Percentiles rank a stretch among this genome's conserved stretches.
phyloP scores from a whole-genome alignment of 768 basidiomycete species.

The Strobilomyces dryophilus region DNA sequence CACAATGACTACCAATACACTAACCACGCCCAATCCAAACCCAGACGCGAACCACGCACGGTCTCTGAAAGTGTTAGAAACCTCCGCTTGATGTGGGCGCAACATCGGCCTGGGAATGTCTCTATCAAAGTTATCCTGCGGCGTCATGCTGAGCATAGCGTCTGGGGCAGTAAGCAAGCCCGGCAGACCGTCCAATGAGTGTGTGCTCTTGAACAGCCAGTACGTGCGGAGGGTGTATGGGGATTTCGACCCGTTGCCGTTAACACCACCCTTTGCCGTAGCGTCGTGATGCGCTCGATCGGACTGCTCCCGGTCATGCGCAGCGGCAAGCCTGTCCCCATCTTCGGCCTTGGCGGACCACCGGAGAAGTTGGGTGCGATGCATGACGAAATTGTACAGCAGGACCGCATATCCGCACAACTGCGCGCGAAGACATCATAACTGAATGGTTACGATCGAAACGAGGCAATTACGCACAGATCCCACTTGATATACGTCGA shows the following conservation, averaged over 20 bases:
- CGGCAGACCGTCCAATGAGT: slow-evolving; percentile 59
- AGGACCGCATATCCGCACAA: slow-evolving; percentile 68
- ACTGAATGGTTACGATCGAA: background rate
- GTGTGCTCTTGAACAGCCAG: slow-evolving; percentile 48
- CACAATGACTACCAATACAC: slow-evolving; percentile 4
- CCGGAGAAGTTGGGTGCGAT: slow-evolving; percentile 50
- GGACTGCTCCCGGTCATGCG: background rate
- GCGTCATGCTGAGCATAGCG: slow-evolving; percentile 5
- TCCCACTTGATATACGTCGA: slow-evolving; percentile 58
- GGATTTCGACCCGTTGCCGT: background rate
- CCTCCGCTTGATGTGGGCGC: background rate
- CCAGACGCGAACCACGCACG: slow-evolving; percentile 16
- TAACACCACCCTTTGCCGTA: background rate
- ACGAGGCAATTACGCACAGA: slow-evolving; percentile 29
- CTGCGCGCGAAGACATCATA: slow-evolving; percentile 29
- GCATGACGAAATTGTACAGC: slow-evolving; percentile 52
- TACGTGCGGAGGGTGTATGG: slow-evolving; percentile 45
- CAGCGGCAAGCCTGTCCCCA: slow-evolving; percentile 30
- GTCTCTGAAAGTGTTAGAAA: background rate
- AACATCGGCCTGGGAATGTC: slow-evolving; percentile 13
- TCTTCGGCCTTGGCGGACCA: slow-evolving; percentile 40
- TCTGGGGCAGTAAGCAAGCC: slow-evolving; percentile 36
- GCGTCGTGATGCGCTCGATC: background rate
- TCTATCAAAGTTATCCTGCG: slow-evolving; percentile 16
- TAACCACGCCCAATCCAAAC: slow-evolving; percentile 15